A percentile compares a stretch with the other conserved stretches of the same genome.
Evolutionary conservation across 805 yeast species (phyloP).

Genomic region (Myxozyma vanderwaltii): DNA sequence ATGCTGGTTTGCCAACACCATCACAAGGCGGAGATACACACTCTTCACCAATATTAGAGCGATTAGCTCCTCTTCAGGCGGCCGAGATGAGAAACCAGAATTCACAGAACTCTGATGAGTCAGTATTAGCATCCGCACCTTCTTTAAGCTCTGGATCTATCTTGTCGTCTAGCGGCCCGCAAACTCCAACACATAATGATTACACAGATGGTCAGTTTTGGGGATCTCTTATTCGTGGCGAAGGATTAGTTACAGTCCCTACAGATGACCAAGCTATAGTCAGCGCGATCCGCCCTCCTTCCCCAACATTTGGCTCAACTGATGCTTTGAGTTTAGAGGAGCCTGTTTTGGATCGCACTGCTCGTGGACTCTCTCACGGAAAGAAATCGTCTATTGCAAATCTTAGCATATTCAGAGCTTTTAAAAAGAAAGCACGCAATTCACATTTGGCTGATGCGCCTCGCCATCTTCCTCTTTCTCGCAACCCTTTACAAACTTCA

Average conservation of each 20-base stretch:
- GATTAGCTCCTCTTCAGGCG: neutral
- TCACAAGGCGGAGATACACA: neutral
- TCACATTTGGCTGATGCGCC: neutral
- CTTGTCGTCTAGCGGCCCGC: neutral
- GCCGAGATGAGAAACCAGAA: neutral
- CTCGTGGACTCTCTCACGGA: neutral
- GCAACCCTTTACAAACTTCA: neutral
- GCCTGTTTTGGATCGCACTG: neutral
- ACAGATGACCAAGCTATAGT: conserved; percentile 33
- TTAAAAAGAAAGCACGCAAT: neutral
- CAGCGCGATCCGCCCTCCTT: conserved; percentile 18
- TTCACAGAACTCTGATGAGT: neutral
- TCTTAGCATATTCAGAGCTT: neutral
- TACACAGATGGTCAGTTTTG: conserved; percentile 5
- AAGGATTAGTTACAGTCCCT: conserved; percentile 11
- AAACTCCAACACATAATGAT: neutral
- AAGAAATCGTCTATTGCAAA: neutral
- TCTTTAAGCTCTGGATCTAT: conserved; percentile 8
- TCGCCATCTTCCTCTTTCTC: neutral
- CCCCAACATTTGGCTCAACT: conserved; percentile 13
- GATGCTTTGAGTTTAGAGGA: neutral
- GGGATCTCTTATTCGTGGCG: conserved; percentile 34
- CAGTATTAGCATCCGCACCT: conserved; percentile 1
- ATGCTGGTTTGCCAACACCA: neutral
- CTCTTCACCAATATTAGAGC: neutral